Evolutionary conservation across 139 green algal species (phyloP).

Genomic region (Micractinium sp.): DNA sequence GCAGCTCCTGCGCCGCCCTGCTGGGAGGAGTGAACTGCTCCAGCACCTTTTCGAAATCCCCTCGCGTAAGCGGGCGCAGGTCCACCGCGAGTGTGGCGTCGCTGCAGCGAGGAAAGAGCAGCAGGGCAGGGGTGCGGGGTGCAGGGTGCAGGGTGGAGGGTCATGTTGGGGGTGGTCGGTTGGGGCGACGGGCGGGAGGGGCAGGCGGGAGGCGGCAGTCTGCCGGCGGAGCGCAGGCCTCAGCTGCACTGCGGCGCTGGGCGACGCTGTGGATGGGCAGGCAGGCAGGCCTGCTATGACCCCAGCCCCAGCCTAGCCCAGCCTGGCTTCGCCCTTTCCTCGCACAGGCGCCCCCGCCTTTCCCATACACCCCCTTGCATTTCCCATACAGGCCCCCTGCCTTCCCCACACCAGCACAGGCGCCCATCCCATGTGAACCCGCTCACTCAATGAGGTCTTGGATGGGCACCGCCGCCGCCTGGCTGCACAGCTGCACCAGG

Average conservation of each 20-base stretch:
- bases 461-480: slow-evolving; percentile 65
- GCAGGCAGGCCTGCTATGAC: too few species aligned
- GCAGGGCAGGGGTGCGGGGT: neutral
- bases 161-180: neutral
- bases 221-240: too few species aligned
- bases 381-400: neutral
- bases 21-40: slow-evolving; percentile 40
- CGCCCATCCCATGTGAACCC: too few species aligned
- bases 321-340: too few species aligned
- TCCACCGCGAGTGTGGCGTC: neutral
- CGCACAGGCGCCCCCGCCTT: too few species aligned
- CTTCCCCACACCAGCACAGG: neutral
- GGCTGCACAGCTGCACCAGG: slow-evolving; percentile 79
- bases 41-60: slow-evolving; percentile 46
- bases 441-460: slow-evolving; percentile 53
- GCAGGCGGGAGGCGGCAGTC: too few species aligned
- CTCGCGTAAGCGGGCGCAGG: slow-evolving; percentile 15
- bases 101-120: neutral
- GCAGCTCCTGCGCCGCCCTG: slow-evolving; percentile 32
- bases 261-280: too few species aligned
- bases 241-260: too few species aligned
- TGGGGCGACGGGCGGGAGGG: too few species aligned
- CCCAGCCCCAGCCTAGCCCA: too few species aligned
- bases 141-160: neutral
- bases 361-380: neutral